Evolutionary conservation across 768 basidiomycete genomes (phyloP).

Genomic region (Boletellus sp.): DNA sequence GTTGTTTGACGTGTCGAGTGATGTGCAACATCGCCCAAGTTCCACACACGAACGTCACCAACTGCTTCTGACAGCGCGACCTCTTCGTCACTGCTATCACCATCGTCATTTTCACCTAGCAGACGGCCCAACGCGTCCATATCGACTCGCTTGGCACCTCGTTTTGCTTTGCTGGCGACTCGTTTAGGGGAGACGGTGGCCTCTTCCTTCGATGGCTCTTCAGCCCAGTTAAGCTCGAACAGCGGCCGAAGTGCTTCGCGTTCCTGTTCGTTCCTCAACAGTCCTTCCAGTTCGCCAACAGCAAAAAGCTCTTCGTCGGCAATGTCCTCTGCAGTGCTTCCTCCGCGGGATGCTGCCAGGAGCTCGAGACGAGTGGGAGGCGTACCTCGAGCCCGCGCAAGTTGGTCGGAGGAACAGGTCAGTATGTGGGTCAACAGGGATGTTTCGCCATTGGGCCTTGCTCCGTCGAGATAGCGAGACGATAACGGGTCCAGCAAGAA

Average conservation of each 20-base stretch:
- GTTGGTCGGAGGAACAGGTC: conserved; percentile 36
- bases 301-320: conserved; percentile 70
- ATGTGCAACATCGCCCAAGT: conserved; percentile 12
- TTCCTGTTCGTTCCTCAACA: conserved; percentile 55
- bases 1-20: conserved; percentile 3
- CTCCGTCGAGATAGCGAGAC: conserved; percentile 18
- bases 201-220: conserved; percentile 28
- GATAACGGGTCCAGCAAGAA: conserved; percentile 61
- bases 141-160: conserved; percentile 44
- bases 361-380: conserved; percentile 65
- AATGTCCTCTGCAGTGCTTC: conserved; percentile 46
- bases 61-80: conserved; percentile 21
- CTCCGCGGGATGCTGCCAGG: conserved; percentile 56
- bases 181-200: not conserved
- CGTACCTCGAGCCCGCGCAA: conserved; percentile 23
- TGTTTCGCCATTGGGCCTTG: conserved; percentile 10
- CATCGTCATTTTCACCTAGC: conserved; percentile 34
- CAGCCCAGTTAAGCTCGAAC: conserved; percentile 37
- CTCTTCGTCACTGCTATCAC: conserved; percentile 23
- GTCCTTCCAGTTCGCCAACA: conserved; percentile 61
- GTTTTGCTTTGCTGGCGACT: conserved; percentile 20
- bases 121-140: conserved; percentile 55
- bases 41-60: conserved; percentile 13
- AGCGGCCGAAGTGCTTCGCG: conserved; percentile 38
- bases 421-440: conserved; percentile 54